Base-by-base conservation (phyloP, 352 stramenopile genomes). In the Pythium oligandrum region DNA sequence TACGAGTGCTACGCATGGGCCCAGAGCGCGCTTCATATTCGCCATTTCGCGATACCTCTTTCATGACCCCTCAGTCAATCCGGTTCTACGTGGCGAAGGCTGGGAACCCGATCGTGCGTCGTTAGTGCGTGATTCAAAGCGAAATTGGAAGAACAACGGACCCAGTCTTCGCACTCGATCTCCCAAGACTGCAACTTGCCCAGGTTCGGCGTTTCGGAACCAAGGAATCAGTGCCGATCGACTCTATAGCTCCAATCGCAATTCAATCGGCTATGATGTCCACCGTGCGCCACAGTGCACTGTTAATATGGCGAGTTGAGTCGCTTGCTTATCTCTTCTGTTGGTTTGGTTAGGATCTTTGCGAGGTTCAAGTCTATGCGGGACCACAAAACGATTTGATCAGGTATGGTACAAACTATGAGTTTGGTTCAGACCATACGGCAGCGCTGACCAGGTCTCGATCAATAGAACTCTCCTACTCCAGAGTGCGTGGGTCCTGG, bases 31-130 rank as follows among this genome's bases (percentile, higher is more conserved):
- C 39, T 32, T 56, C 62, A 38, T 88, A 90, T 49, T 30, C 70
- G 12, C 67, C 71, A 2, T 90, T 90, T 53, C 79, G 79, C 32
- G 64, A 78, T 32, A 78, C 77, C 5, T 88, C 54, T 88, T 88
- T 64, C 71, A 71, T 36, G 73, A 90, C 42, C 52, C 66, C 36
- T 56, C 45, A 4, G 58, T 77, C 35, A 89, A 90, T 48, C 69
- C 72, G 8, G 53, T 57, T 11, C 62, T 88, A 4, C 71, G 68
- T 34, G 67, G 59, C 6, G 59, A 80, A 3, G 74, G 70, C 1
- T 53, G 55, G 1, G 64, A 68, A 26, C 67, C 70, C 6, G 70
- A 82, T 26, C 38, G 48, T 26, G 45, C 64, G 17, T 60, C 68
- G 7, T 59, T 44, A 9, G 68, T 58, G 4, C 73, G 74, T 3